phyloP scores from a whole-genome alignment of 805 yeast genomes.

The Yamadazyma endophytica region DNA sequence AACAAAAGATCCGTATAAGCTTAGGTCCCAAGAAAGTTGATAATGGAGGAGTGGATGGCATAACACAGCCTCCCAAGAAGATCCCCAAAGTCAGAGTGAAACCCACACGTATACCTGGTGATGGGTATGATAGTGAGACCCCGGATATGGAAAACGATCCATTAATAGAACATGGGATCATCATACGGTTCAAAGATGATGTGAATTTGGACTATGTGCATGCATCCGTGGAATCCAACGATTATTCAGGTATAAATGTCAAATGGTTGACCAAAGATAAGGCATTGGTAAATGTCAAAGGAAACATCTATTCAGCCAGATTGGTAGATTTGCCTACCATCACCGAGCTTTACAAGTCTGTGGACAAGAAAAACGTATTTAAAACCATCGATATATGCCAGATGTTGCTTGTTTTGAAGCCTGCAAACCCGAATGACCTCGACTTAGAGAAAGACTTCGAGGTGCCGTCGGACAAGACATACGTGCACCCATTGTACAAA shows the following conservation, averaged over 20 bases:
- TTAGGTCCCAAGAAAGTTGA: constrained; percentile 9
- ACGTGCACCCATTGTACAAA: constrained; percentile 38
- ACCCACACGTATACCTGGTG: constrained; percentile 76
- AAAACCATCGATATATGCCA: constrained; percentile 85
- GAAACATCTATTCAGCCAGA: constrained; percentile 72
- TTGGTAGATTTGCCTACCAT: constrained; percentile 87
- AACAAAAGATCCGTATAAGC: constrained; percentile 10
- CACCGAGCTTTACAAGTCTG: constrained; percentile 81
- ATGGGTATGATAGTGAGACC: constrained; percentile 95
- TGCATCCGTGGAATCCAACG: constrained; percentile 73
- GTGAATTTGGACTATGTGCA: constrained; percentile 68
- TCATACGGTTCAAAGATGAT: constrained; percentile 70
- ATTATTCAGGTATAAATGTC: constrained; percentile 64
- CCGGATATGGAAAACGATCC: constrained; percentile 97
- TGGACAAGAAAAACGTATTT: constrained; percentile 83
- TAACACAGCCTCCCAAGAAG: constrained; percentile 8
- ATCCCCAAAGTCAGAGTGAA: constrained; percentile 50
- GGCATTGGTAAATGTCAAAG: constrained; percentile 71
- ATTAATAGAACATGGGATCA: constrained; percentile 77
- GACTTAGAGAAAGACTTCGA: constrained; percentile 45
- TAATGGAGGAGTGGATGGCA: constrained; percentile 1
- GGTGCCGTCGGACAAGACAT: constrained; percentile 30
- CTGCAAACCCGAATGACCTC: constrained; percentile 36
- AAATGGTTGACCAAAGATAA: constrained; percentile 80
- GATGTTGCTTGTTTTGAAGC: constrained; percentile 70